These are phyloP conservation scores for Fusarium equiseti DNA, from an alignment of 2,329 filamentous ascomycete genomes.

Conservation along the genomic window DNA sequence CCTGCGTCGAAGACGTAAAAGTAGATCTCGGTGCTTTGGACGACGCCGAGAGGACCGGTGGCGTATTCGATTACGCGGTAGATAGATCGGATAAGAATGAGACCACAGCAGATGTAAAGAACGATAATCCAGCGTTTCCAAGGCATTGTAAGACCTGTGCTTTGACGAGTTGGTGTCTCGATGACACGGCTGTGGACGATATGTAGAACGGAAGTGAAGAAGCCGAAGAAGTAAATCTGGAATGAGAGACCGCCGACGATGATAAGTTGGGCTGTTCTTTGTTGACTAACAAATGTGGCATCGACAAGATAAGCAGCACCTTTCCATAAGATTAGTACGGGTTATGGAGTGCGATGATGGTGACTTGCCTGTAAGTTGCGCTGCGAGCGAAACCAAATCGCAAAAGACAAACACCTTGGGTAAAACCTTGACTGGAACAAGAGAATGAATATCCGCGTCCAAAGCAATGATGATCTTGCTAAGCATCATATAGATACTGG, in stretches of 20 bases:
- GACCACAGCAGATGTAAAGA: slow-evolving; percentile 38
- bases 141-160: slow-evolving; percentile 32
- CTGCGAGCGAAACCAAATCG: slow-evolving; percentile 58
- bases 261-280: slow-evolving; percentile 56
- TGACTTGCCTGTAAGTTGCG: slow-evolving; percentile 32
- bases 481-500: slow-evolving; percentile 60
- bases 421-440: slow-evolving; percentile 57
- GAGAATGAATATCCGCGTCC: slow-evolving; percentile 53
- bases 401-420: slow-evolving; percentile 63
- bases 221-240: slow-evolving; percentile 65
- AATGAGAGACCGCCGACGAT: slow-evolving; percentile 64
- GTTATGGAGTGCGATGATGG: accelerated
- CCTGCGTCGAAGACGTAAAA: slow-evolving; percentile 54
- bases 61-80: slow-evolving; percentile 58
- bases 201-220: slow-evolving; percentile 61
- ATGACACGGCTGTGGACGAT: slow-evolving; percentile 56
- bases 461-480: slow-evolving; percentile 54
- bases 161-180: slow-evolving; percentile 4
- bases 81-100: slow-evolving; percentile 55
- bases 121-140: slow-evolving; percentile 46
- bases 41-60: slow-evolving; percentile 47
- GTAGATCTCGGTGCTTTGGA: slow-evolving; percentile 50
- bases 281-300: slow-evolving; percentile 36
- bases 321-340: neutral
- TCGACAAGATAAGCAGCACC: slow-evolving; percentile 36